phyloP scores from a whole-genome alignment of 176 grass and related monocot genomes.

The Raddia guianensis region DNA sequence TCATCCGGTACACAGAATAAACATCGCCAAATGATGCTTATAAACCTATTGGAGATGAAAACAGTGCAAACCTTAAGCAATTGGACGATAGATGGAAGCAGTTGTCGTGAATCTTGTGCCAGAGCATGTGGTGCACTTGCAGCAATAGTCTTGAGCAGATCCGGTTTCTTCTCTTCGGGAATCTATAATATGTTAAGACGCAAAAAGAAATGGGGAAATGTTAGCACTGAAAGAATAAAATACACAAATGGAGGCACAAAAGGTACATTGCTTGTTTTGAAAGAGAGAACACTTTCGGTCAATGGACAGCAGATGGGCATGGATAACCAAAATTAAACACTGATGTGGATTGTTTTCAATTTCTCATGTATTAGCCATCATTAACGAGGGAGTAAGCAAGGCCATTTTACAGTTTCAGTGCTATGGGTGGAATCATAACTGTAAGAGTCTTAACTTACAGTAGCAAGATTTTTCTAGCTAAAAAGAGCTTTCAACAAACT shows the following conservation, averaged over 20 bases:
- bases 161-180: slow-evolving; percentile 88
- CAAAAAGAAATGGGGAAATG: slow-evolving; percentile 7
- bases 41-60: slow-evolving; percentile 28
- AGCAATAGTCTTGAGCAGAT: slow-evolving; percentile 95
- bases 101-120: slow-evolving; percentile 95
- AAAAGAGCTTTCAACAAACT: not conserved
- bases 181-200: slow-evolving; percentile 48
- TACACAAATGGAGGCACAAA: not conserved
- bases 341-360: not conserved
- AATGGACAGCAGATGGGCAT: not conserved
- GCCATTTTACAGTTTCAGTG: not conserved
- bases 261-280: not conserved
- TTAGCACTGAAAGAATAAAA: slow-evolving; percentile 9
- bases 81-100: slow-evolving; percentile 84
- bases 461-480: not conserved
- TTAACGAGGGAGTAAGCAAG: not conserved
- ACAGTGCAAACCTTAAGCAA: slow-evolving; percentile 69
- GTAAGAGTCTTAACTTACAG: not conserved
- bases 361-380: not conserved
- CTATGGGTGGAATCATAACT: not conserved
- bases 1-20: slow-evolving; percentile 25
- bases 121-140: slow-evolving; percentile 78
- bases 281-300: not conserved
- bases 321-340: not conserved
- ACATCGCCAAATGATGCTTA: not conserved